Conservation (phyloP, 164 flowering plant genomes). For the Akebia trifoliata region DNA sequence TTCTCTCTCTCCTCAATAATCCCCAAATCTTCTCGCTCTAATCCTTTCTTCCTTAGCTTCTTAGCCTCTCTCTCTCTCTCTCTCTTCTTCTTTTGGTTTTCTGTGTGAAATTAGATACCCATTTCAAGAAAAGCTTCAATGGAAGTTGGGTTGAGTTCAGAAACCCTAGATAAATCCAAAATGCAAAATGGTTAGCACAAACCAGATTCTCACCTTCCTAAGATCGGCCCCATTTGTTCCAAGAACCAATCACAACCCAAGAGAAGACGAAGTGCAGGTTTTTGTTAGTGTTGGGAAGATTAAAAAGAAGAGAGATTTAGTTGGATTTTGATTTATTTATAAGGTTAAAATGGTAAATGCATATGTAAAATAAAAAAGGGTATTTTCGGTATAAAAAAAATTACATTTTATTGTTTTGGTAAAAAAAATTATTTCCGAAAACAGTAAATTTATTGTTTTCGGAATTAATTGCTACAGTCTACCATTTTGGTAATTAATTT, state of each 20-base stretch:
- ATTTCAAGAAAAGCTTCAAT: conserved; percentile 32
- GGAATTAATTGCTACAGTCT: no score
- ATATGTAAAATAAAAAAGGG: no score
- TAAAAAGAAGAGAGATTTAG: no score
- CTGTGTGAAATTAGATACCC: conserved; percentile 5
- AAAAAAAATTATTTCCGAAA: no score
- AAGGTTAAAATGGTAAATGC: no score
- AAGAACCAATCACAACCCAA: conserved; percentile 57
- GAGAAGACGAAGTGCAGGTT: no score
- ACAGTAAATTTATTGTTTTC: no score
- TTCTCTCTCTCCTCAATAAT: background rate
- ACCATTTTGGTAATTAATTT: no score
- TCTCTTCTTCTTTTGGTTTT: background rate
- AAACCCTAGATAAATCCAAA: conserved; percentile 19
- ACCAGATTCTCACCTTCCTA: conserved; percentile 34
- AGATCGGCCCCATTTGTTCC: conserved; percentile 67
- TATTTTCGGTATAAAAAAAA: no score
- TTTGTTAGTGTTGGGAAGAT: no score
- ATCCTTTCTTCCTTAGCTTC: conserved; percentile 25
- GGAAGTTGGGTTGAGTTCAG: conserved; percentile 66
- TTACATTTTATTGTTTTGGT: no score
- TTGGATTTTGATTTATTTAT: no score
- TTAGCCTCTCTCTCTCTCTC: conserved; percentile 1
- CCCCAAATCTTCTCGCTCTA: background rate
- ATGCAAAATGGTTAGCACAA: conserved; percentile 26